Base-by-base conservation (phyloP, 495 filamentous ascomycete genomes). In the Bacidia rubella region DNA sequence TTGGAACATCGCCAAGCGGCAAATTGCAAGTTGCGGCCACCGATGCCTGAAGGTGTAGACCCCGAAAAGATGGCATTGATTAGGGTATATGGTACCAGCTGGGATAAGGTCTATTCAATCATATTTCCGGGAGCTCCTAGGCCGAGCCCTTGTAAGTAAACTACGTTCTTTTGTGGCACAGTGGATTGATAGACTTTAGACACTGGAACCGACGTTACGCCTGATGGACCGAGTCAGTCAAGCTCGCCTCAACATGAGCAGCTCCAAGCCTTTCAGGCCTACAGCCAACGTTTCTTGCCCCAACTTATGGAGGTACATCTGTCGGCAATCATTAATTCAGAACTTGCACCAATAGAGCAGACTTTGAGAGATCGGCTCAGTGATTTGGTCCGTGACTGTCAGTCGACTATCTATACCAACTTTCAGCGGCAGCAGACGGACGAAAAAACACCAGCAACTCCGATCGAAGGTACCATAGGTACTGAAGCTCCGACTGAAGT, bases 71-170 rank as follows among this genome's bases (percentile, higher is more conserved):
- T 51, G 35, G 20, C 11, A 4, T 10, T 51, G 29, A 51, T 51
- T 25, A 51, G 20, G 15, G 40, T n/a, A 21, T 51, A 29, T 24
- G 49, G 49, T 11, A 21, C 24, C 4, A 40, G 29, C 12, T 51
- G 49, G 49, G 49, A 42, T 23, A 23, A 23, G n/a, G 40, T 51
- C 2, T 51, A 39, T 24, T 26, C 39, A 20, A 51, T 51, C 11
- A 21, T 51, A 4, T 51, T 51, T 11, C 49, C 49, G 11, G 49
- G 49, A 9, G 49, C 49, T n/a, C 49, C 49, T 15, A 15, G 39
- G 11, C 35, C 49, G 12, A 41, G 49, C 22, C 49, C 49, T 29
- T 41, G 49, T 51, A 40, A 9, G 41, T 44, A 7, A n/a, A 35
- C 7, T 15, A 5, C 29, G 7, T 35, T 35, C 29, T 15, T 5